A percentile compares a stretch with the other conserved stretches of the same genome.
Evolutionary conservation across 192 early-diverging fungal genomes (phyloP).

Genomic region (Coemansia furcata): DNA sequence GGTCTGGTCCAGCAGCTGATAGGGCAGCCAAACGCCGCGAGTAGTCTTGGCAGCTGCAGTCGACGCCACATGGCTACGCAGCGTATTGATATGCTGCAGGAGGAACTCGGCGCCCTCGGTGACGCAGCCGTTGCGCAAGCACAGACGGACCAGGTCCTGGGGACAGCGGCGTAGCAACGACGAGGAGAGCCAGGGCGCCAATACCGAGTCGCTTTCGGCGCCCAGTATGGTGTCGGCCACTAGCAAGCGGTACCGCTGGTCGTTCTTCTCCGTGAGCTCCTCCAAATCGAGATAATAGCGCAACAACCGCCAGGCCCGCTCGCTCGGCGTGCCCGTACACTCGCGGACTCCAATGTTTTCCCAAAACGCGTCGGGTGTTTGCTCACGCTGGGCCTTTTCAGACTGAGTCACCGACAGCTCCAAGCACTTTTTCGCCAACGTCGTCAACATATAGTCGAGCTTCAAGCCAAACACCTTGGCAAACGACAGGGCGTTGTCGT

Average conservation of each 20-base stretch:
- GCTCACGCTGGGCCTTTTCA: slow-evolving; percentile 12
- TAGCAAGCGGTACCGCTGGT: slow-evolving; percentile 23
- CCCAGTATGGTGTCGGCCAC: slow-evolving; percentile 30
- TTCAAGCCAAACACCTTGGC: slow-evolving; percentile 23
- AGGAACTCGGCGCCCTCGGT: slow-evolving; percentile 43
- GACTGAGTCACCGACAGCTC: slow-evolving; percentile 14
- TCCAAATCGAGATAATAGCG: slow-evolving; percentile 37
- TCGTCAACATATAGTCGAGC: slow-evolving; percentile 26
- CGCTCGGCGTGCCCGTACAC: slow-evolving; percentile 17
- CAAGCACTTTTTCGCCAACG: slow-evolving; percentile 35
- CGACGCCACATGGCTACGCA: slow-evolving; percentile 9
- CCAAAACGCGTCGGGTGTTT: slow-evolving; percentile 40
- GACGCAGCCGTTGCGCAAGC: slow-evolving; percentile 37
- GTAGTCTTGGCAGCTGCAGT: slow-evolving; percentile 10
- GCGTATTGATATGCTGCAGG: slow-evolving; percentile 34
- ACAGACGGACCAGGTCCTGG: slow-evolving; percentile 49
- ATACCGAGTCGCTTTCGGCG: slow-evolving; percentile 19
- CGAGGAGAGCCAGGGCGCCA: slow-evolving; percentile 45
- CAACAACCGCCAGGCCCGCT: slow-evolving; percentile 46
- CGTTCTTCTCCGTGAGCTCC: slow-evolving; percentile 1
- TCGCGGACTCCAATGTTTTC: slow-evolving; percentile 15
- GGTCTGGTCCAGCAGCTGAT: slow-evolving; percentile 48
- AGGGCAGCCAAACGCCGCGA: slow-evolving; percentile 49
- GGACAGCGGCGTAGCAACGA: slow-evolving; percentile 35
- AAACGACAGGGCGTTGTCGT: slow-evolving; percentile 46